Base-by-base conservation (phyloP, 495 filamentous ascomycete species). In the Lophium mytilinum region DNA sequence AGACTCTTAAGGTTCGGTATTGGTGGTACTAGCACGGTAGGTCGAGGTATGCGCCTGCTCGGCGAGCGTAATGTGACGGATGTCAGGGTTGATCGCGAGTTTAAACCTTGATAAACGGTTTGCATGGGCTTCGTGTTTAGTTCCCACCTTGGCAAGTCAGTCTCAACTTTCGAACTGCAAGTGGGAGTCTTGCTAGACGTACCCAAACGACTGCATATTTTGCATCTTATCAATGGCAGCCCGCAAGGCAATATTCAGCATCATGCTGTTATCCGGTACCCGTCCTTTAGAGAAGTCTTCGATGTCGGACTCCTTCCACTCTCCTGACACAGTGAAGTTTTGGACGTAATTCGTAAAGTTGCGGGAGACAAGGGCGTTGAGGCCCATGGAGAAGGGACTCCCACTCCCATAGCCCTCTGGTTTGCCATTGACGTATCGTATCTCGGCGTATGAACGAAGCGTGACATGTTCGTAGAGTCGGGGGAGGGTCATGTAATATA, bases 401-500 rank as follows among this genome's bases (percentile, higher is more conserved):
- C 76, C 80, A 49, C 76, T 76, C 17, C 82, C 82, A 69, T 76
- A 81, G 14, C 81, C 82, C 68, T 84, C 81, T 7, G 80, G 78
- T 52, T 75, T 65, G 37, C 81, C 80, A 60, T 76, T 74, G 46
- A 76, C 72, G 62, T 84, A 84, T 49, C 81, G 79, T 36, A 84
- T 82, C 40, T 76, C 73, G 41, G 79, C 70, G 68, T 85, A 84
- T 37, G 80, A 83, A 45, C 73, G 79, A 17, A 85, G 71, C 18
- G 75, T 76, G 34, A 84, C 71, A 58, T 71, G 70, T 63, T 70
- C 71, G 65, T 85, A 85, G 24, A 85, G 76, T 61, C 78, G 79
- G 7, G 82, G 82, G 3, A 84, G 71, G 43, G 76, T 71, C 80
- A 85, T 83, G 62, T 85, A 85, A 59, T 84, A 80, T 63, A 84